A percentile compares a stretch with the other conserved stretches of the same genome.
These are phyloP conservation scores for Mycena crocata DNA, from an alignment of 768 basidiomycete genomes.

Conservation along the genomic window DNA sequence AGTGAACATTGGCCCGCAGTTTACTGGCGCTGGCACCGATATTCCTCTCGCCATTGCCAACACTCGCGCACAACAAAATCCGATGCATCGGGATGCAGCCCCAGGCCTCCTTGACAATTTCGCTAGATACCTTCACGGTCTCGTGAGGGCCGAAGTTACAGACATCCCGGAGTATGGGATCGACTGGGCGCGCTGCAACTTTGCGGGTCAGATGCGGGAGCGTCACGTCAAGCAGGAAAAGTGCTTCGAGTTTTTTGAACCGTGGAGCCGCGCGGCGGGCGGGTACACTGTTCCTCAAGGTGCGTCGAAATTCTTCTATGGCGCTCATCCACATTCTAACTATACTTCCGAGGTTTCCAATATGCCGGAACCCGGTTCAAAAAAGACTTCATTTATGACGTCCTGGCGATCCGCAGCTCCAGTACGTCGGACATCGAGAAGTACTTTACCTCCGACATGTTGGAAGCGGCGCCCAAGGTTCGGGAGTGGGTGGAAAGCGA, in stretches of 20 bases:
- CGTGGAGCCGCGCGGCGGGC: background rate
- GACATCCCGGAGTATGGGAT: background rate
- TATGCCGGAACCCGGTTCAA: background rate
- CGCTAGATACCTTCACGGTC: background rate
- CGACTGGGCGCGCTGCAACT: background rate
- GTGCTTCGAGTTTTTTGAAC: background rate
- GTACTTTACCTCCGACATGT: background rate
- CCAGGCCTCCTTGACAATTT: background rate
- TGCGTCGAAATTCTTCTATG: background rate
- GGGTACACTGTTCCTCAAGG: background rate
- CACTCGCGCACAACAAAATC: background rate
- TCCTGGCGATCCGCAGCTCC: background rate
- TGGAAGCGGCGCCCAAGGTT: background rate
- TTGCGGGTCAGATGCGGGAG: background rate
- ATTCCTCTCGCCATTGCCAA: slow-evolving; percentile 10
- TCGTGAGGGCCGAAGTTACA: background rate
- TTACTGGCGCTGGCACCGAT: slow-evolving; percentile 5
- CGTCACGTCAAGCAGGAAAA: background rate
- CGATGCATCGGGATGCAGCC: background rate
- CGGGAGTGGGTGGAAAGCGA: background rate
- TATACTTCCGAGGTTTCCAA: background rate
- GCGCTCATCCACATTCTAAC: too few species aligned
- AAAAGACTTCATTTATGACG: background rate
- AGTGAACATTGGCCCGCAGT: background rate
- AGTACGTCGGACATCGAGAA: background rate